Base-by-base conservation (phyloP, 768 basidiomycete species). In the Collybia sordida region DNA sequence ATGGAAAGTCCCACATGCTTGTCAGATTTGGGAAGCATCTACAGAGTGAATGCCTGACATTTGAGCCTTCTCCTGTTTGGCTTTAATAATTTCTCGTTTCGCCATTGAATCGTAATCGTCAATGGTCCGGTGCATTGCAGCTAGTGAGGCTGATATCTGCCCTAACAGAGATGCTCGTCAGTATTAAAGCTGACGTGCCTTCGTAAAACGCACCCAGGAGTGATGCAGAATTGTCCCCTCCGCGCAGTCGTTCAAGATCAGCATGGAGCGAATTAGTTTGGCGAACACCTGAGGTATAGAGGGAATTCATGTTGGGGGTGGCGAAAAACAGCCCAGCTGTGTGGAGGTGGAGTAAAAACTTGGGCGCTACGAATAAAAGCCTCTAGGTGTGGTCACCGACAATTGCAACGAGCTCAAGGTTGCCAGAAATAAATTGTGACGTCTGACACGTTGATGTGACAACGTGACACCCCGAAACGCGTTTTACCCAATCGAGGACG, bases 91-190 rank as follows among this genome's bases (percentile, higher is more conserved):
- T 69, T 99, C 97, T 54, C 95, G 79, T 72, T 88, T 91, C 0
- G 91, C 93, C 90, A 98, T 94, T 7, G 90, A 88, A 60, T 98
- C 95, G 63, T 96, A 98, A 63, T 99, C 97, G 53, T 98, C 95
- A 55, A 98, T 86, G 47, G 97, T 94, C 50, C 97, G 74, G 43
- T 90, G 86, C 80, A 98, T 86, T 2, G 93, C 94, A 22, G 93
- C 83, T n/a, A 99, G 75, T 7, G 93, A 94, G n/a, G 95, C 94
- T 25, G 92, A 91, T 69, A 99, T 93, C 80, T 98, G 96, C 68
- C 95, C 95, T 95, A 75, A 67, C 69, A 59, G 53, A 54, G 52
- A 64, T 52, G 59, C 57, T 55, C 36, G 52, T 60, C 50, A 55
- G 50, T 23, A n/a, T 44, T 55, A 34, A 31, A 42, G 24, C 44